Evolutionary conservation across 2,329 filamentous ascomycete genomes (phyloP), one percentile per base, ranked within the genome.

Genomic region (Leptographium flavum): DNA sequence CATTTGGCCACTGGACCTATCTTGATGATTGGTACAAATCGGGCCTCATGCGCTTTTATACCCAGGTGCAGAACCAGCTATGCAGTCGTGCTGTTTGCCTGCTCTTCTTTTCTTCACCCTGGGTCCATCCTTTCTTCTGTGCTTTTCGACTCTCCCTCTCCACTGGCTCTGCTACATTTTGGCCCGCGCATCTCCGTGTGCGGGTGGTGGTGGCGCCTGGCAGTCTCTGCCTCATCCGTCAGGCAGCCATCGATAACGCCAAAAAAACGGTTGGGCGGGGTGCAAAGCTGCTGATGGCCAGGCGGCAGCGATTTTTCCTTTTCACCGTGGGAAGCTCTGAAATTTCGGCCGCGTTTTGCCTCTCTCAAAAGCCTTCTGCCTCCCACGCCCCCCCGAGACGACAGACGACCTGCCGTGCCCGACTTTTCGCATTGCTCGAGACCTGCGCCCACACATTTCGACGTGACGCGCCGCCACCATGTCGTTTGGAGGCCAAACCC

Each of bases 401-500:
- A n/a, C n/a, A n/a, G n/a, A n/a, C n/a, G n/a, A n/a, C n/a, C n/a
- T n/a, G n/a, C n/a, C n/a, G n/a, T n/a, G n/a, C n/a, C n/a, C n/a
- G n/a, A n/a, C n/a, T n/a, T n/a, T n/a, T n/a, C n/a, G n/a, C n/a
- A n/a, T n/a, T n/a, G n/a, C 14, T 39, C 9, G 14, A n/a, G 25
- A 27, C 19, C 6, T 19, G 39, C 19, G 10, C n/a, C n/a, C n/a
- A 13, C 19, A 19, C 14, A 7, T n/a, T 11, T 33, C 28, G 11
- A 13, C 30, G n/a, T 32, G 28, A 6, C 19, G 27, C 22, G 19
- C 43, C 19, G 40, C 39, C 36, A 72, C 58, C 55, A 94, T 95
- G 88, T 93, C 88, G 63, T 95, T 95, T 71, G 87, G 87, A 70
- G 88, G 88, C 63, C 90, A 95, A 69, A 92, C 90, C 62, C 90